Conservation (phyloP, 257 asterid genomes). For the Solanum pimpinellifolium region DNA sequence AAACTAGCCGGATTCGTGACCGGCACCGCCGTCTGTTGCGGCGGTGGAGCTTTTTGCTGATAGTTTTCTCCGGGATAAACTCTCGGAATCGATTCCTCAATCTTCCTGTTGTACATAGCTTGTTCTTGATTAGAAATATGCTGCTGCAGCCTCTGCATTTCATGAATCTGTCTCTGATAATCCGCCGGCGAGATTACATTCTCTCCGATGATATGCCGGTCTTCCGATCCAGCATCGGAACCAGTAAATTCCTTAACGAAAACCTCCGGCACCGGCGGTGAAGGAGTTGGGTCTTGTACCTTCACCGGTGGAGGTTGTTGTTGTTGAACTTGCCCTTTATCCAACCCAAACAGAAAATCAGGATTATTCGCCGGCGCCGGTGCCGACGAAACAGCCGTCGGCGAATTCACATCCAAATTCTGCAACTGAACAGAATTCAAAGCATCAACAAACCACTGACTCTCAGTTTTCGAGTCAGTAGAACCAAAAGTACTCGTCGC, state of each 20-base stretch:
- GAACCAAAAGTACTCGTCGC: constrained; percentile 18
- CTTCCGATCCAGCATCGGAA: constrained; percentile 1
- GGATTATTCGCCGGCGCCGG: constrained; percentile 1
- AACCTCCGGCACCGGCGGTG: constrained; percentile 1
- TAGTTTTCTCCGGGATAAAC: not conserved
- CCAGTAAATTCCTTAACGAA: not conserved
- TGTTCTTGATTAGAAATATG: constrained; percentile 19
- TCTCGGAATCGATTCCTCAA: not conserved
- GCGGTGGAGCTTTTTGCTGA: constrained; percentile 6
- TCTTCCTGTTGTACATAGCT: constrained; percentile 3
- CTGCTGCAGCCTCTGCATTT: constrained; percentile 17
- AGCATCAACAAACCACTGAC: constrained; percentile 33
- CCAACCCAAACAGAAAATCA: constrained; percentile 26
- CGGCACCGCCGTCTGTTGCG: not conserved
- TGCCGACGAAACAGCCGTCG: not conserved
- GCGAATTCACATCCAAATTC: constrained; percentile 10
- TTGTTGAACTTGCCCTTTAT: constrained; percentile 4
- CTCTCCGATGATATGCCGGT: constrained; percentile 15
- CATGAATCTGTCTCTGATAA: constrained; percentile 23
- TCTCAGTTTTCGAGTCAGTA: constrained; percentile 16
- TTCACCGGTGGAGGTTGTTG: constrained; percentile 1
- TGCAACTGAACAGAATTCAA: constrained; percentile 26
- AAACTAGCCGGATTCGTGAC: not conserved
- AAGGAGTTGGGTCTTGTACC: constrained; percentile 4
- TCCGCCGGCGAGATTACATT: constrained; percentile 8